Conservation (phyloP, 352 stramenopile genomes). For the Peronospora destructor region DNA sequence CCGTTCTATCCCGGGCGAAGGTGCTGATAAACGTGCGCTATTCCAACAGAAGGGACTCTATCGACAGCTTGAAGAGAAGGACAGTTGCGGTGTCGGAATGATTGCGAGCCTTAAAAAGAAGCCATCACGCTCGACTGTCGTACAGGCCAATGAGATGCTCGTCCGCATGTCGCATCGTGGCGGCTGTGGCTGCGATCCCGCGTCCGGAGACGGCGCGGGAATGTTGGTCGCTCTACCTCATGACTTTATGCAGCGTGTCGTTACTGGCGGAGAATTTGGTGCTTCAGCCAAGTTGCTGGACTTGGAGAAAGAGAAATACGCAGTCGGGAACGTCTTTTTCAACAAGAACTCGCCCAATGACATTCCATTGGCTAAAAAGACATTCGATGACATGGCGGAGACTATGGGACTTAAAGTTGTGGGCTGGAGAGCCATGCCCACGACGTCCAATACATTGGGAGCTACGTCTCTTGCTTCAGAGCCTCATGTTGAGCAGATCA, state of each 20-base stretch:
- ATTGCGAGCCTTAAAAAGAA: conserved; percentile 94
- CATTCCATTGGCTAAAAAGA: conserved; percentile 84
- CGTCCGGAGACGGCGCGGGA: conserved; percentile 87
- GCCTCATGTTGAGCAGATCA: conserved; percentile 92
- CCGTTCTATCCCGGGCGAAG: conserved; percentile 36
- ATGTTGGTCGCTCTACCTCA: conserved; percentile 96
- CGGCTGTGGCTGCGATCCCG: conserved; percentile 93
- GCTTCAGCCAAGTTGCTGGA: conserved; percentile 22
- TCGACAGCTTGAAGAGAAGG: conserved; percentile 44
- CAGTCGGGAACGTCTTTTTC: conserved; percentile 90
- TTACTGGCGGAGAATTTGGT: conserved; percentile 72
- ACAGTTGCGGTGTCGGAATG: conserved; percentile 92
- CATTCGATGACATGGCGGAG: conserved; percentile 73
- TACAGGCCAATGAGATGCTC: conserved; percentile 96
- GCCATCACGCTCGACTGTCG: conserved; percentile 84
- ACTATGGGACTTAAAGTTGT: conserved; percentile 88
- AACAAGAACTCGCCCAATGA: conserved; percentile 59
- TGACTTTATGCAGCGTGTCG: conserved; percentile 87
- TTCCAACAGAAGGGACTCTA: conserved; percentile 59
- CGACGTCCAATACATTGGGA: conserved; percentile 90
- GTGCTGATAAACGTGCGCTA: conserved; percentile 45
- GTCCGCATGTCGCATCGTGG: conserved; percentile 93
- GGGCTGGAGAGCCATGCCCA: conserved; percentile 90
- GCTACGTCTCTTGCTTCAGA: conserved; percentile 90
- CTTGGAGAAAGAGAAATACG: conserved; percentile 79